A percentile compares a stretch with the other conserved stretches of the same genome.
phyloP scores from a whole-genome alignment of 768 basidiomycete species.

The Hygrophorus russula region DNA sequence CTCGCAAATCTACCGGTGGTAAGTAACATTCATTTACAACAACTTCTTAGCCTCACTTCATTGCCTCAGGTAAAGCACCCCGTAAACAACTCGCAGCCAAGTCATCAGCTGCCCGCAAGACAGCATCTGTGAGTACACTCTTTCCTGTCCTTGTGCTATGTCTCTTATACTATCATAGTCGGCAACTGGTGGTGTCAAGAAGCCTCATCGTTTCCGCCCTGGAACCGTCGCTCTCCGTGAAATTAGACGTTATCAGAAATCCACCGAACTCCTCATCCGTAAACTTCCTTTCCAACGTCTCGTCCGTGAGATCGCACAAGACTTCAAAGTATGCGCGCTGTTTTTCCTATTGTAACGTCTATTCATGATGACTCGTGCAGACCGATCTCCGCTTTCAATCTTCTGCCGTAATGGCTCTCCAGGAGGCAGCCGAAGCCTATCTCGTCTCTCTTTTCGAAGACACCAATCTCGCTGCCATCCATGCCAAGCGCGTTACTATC shows the following conservation, averaged over 20 bases:
- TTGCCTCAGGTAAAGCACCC: constrained; percentile 39
- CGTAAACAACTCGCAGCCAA: constrained; percentile 66
- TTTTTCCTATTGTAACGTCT: constrained; percentile 8
- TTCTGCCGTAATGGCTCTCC: constrained; percentile 77
- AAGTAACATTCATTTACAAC: constrained; percentile 23
- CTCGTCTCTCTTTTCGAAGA: constrained; percentile 73
- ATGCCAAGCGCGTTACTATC: constrained; percentile 77
- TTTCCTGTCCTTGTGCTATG: background rate
- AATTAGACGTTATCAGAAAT: constrained; percentile 83
- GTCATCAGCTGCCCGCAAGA: constrained; percentile 52
- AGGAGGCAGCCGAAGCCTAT: constrained; percentile 79
- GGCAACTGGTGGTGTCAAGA: constrained; percentile 83
- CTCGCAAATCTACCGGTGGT: constrained; percentile 52
- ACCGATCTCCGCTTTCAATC: constrained; percentile 86
- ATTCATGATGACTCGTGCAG: constrained; percentile 19
- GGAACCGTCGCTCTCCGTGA: constrained; percentile 87
- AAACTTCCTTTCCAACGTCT: constrained; percentile 88
- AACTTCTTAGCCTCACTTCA: background rate
- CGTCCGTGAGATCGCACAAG: constrained; percentile 84
- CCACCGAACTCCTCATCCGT: constrained; percentile 76
- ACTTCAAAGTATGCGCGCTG: constrained; percentile 57
- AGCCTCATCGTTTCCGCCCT: constrained; percentile 78
- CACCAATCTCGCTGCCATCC: constrained; percentile 77
- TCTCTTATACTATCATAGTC: constrained; percentile 20
- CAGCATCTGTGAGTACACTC: constrained; percentile 28